Evolutionary conservation across 1,139 yeast species (phyloP).

Genomic region (Lodderomyces elongisporus): DNA sequence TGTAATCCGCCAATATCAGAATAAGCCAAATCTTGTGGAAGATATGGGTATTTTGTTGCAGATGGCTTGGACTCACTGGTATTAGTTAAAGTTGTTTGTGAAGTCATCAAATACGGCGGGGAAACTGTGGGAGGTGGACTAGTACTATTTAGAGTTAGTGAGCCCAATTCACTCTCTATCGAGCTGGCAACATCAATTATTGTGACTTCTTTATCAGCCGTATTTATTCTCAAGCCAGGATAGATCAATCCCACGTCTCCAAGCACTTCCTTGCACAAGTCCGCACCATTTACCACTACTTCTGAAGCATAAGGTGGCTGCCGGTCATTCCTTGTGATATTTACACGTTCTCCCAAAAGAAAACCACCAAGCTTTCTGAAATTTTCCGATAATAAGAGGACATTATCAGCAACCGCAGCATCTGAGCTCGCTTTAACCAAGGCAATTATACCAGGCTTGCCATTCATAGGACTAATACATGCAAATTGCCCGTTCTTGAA

Average conservation of each 20-base stretch:
- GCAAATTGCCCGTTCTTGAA: constrained; percentile 53
- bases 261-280: constrained; percentile 19
- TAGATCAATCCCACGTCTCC: constrained; percentile 50
- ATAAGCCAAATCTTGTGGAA: constrained; percentile 41
- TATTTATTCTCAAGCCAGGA: constrained; percentile 44
- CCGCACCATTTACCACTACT: constrained; percentile 13
- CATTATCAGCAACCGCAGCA: constrained; percentile 40
- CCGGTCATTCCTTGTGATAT: constrained; percentile 35
- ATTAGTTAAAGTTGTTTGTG: constrained; percentile 25
- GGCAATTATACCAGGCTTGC: constrained; percentile 43
- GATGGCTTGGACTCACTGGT: constrained; percentile 17
- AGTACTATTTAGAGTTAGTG: constrained; percentile 19
- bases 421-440: constrained; percentile 37
- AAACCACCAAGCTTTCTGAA: constrained; percentile 53
- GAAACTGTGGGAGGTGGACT: constrained; percentile 23
- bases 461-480: constrained; percentile 43
- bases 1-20: constrained; percentile 72
- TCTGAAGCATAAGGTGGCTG: constrained; percentile 50
- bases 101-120: constrained; percentile 43
- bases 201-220: constrained; percentile 7
- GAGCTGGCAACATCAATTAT: constrained; percentile 22
- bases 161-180: constrained; percentile 22
- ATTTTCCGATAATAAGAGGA: constrained; percentile 46
- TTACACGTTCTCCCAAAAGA: constrained; percentile 68
- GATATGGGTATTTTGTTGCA: constrained; percentile 29